phyloP scores from a whole-genome alignment of 164 flowering plant genomes.

The Macadamia tetraphylla region DNA sequence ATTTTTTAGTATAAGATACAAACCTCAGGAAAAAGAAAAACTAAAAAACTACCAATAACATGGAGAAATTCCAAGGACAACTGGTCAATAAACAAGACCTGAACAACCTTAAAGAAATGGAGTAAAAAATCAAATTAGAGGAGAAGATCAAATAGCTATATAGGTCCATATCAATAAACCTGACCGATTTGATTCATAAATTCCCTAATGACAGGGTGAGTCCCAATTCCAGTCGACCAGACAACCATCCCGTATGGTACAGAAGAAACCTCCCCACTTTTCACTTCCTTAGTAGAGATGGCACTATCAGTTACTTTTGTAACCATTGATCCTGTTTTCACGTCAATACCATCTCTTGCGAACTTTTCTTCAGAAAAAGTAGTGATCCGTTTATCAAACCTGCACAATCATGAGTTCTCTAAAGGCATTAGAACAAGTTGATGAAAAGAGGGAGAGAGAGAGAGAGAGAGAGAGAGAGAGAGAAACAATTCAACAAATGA shows the following conservation, averaged over 20 bases:
- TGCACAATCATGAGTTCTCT: conserved; percentile 15
- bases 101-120: too few relatives aligned
- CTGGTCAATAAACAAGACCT: neutral
- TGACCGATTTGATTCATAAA: conserved; percentile 90
- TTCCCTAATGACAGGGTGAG: conserved; percentile 77
- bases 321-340: conserved; percentile 69
- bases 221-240: conserved; percentile 91
- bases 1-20: neutral
- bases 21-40: neutral
- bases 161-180: conserved; percentile 26
- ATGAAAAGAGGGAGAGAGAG: too few relatives aligned
- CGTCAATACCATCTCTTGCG: conserved; percentile 70
- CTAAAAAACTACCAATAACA: neutral
- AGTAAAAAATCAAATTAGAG: neutral
- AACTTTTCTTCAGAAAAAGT: conserved; percentile 79
- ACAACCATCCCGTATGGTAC: conserved; percentile 83
- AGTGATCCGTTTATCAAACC: conserved; percentile 92
- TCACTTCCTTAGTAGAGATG: conserved; percentile 48
- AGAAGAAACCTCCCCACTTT: conserved; percentile 29
- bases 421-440: too few relatives aligned
- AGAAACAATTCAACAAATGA: too few relatives aligned
- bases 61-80: neutral
- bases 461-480: too few relatives aligned
- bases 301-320: conserved; percentile 49
- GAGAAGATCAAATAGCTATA: conserved; percentile 1